Evolutionary conservation across 768 basidiomycete genomes (phyloP).

Genomic region (Boletellus sp.): DNA sequence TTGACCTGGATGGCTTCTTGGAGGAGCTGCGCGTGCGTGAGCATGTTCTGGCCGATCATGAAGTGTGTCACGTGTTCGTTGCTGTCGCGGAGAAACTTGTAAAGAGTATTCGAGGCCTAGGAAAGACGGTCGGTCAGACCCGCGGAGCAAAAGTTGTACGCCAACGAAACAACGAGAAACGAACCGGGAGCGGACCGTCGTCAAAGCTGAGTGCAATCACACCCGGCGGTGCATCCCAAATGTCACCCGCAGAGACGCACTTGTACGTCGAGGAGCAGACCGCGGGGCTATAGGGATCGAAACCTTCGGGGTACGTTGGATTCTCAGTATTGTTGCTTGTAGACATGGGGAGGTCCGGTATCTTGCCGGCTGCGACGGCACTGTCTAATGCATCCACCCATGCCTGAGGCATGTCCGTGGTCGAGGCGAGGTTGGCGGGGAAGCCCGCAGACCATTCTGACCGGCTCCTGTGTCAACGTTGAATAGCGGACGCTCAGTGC

Average conservation of each 20-base stretch:
- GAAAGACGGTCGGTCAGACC: not conserved
- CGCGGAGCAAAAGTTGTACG: not conserved
- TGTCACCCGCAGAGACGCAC: constrained; percentile 56
- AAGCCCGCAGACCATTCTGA: constrained; percentile 63
- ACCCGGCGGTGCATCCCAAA: constrained; percentile 76
- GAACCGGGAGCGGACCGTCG: constrained; percentile 66
- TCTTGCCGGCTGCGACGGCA: constrained; percentile 64
- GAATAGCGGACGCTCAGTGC: not conserved
- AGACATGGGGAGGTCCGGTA: constrained; percentile 64
- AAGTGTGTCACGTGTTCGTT: constrained; percentile 80
- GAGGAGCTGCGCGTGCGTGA: constrained; percentile 55
- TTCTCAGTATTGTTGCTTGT: constrained; percentile 30
- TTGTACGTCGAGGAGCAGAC: constrained; percentile 79
- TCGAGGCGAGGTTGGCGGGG: constrained; percentile 51
- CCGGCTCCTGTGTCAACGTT: not conserved
- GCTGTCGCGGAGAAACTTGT: constrained; percentile 64
- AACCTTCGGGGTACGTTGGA: constrained; percentile 38
- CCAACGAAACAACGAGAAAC: constrained; percentile 8
- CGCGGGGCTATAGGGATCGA: constrained; percentile 40
- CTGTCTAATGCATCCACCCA: constrained; percentile 73
- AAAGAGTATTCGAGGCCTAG: constrained; percentile 46
- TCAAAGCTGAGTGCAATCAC: constrained; percentile 69
- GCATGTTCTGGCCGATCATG: constrained; percentile 80
- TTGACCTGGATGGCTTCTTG: constrained; percentile 41
- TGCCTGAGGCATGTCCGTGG: constrained; percentile 49